Percentiles rank a stretch among this genome's conserved stretches.
phyloP scores from a whole-genome alignment of 2,329 filamentous ascomycete species.

The Xylariaceae sp. region DNA sequence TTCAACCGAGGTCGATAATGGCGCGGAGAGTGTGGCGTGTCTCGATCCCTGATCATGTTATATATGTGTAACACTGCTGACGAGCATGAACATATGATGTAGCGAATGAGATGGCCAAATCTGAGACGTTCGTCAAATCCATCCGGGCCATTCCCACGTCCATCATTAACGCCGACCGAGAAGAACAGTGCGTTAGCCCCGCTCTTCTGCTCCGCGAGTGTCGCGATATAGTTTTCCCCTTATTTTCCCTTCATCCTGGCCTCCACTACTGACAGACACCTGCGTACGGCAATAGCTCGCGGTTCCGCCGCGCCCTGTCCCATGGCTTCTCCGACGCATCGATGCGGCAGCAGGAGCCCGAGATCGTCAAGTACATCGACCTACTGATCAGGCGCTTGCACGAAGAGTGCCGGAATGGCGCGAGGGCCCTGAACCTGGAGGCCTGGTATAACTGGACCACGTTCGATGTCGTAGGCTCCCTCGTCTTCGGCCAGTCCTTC shows the following conservation, averaged over 20 bases:
- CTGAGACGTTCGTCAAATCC: constrained; percentile 11
- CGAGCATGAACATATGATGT: neutral
- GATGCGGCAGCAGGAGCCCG: constrained; percentile 28
- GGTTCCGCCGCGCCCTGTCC: constrained; percentile 26
- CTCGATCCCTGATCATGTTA: neutral
- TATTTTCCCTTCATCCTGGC: neutral
- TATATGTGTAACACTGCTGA: neutral
- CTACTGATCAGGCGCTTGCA: constrained; percentile 35
- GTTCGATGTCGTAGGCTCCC: constrained; percentile 26
- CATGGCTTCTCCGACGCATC: constrained; percentile 28
- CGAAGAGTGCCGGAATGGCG: constrained; percentile 25
- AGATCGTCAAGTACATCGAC: constrained; percentile 36
- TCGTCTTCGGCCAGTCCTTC: constrained; percentile 40
- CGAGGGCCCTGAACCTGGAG: constrained; percentile 27
- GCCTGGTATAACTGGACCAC: constrained; percentile 35
- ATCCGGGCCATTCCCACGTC: constrained; percentile 20
- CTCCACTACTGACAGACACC: neutral
- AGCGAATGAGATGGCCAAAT: constrained; percentile 24
- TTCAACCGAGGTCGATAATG: too few relatives aligned
- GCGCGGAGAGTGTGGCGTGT: too few relatives aligned
- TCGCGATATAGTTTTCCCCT: too few relatives aligned
- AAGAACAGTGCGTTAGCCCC: constrained; percentile 21
- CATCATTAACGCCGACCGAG: constrained; percentile 27
- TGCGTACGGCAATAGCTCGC: constrained; percentile 7
- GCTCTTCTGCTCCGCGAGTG: too few relatives aligned